Evolutionary conservation across 2,329 filamentous ascomycete genomes (phyloP).

Genomic region (Claviceps fusiformis): DNA sequence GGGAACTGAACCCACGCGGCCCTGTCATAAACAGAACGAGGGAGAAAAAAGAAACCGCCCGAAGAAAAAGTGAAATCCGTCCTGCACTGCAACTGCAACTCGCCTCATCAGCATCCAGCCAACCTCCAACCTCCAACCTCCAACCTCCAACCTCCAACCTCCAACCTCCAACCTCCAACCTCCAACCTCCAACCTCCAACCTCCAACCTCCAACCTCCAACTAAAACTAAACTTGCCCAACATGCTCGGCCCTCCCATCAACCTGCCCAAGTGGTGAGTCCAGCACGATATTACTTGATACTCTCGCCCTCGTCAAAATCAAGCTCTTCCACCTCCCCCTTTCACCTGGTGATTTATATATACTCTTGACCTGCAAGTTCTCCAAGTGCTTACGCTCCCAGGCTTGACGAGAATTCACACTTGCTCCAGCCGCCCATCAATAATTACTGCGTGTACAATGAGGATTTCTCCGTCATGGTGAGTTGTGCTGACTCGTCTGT

Average conservation of each 20-base stretch:
- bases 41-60: neutral
- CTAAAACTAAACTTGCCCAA: neutral
- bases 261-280: conserved; percentile 45
- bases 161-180: neutral
- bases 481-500: neutral
- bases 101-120: neutral
- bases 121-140: no score
- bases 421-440: conserved; percentile 89
- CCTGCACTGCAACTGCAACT: neutral
- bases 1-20: no score
- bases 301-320: neutral
- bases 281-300: neutral
- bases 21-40: neutral
- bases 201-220: no score
- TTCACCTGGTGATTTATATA: no score
- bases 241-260: conserved; percentile 39
- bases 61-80: neutral
- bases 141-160: no score
- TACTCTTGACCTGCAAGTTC: neutral
- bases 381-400: conserved; percentile 22
- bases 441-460: conserved; percentile 93
- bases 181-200: neutral
- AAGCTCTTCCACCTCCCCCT: neutral
- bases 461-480: conserved; percentile 71
- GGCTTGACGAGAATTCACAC: conserved; percentile 84